Percentiles rank a stretch among this genome's conserved stretches.
These are phyloP conservation scores for Diatrype stigma DNA, from an alignment of 2,329 filamentous ascomycete genomes.

Conservation along the genomic window DNA sequence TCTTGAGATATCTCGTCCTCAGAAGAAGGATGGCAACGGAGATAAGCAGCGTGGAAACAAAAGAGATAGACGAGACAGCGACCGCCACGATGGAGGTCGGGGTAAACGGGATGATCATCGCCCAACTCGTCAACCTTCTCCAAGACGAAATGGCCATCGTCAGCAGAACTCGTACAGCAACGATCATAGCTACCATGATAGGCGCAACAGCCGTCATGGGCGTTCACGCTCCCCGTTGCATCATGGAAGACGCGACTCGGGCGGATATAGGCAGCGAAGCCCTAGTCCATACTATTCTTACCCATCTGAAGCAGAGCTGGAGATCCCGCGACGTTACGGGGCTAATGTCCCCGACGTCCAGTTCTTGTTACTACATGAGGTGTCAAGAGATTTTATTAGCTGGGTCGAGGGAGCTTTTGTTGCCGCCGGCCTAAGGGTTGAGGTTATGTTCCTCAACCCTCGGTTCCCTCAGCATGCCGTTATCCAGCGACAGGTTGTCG, in stretches of 20 bases:
- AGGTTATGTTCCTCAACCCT: conserved; percentile 75
- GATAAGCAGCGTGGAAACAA: conserved; percentile 54
- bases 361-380: conserved; percentile 74
- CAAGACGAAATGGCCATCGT: conserved; percentile 27
- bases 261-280: conserved; percentile 63
- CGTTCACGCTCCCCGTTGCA: conserved; percentile 66
- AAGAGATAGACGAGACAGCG: conserved; percentile 43
- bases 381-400: conserved; percentile 73
- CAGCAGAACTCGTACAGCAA: conserved; percentile 29
- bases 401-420: conserved; percentile 79
- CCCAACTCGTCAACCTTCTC: conserved; percentile 19
- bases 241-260: conserved; percentile 38
- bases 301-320: conserved; percentile 53
- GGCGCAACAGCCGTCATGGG: conserved; percentile 43
- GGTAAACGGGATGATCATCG: conserved; percentile 24
- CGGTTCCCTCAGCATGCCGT: conserved; percentile 73
- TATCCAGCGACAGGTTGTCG: conserved; percentile 79
- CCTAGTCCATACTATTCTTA: conserved; percentile 58
- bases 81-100: conserved; percentile 28
- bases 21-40: conserved; percentile 71
- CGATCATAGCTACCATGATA: conserved; percentile 38
- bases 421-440: conserved; percentile 65
- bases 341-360: conserved; percentile 84
- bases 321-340: conserved; percentile 69
- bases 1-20: conserved; percentile 83